These are phyloP conservation scores for Suillus luteus DNA, from an alignment of 768 basidiomycete species.

Conservation along the genomic window DNA sequence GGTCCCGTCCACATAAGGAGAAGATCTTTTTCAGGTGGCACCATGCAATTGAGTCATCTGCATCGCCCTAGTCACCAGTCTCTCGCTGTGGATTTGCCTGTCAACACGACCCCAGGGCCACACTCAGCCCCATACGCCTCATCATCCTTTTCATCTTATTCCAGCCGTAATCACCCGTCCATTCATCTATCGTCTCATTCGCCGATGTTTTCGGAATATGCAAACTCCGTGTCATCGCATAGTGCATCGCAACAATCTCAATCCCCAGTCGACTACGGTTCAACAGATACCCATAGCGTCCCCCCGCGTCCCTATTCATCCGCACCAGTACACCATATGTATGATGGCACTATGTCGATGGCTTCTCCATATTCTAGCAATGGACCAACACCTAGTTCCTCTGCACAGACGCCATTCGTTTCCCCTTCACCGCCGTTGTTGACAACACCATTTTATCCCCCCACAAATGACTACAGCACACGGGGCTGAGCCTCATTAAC, in stretches of 20 bases:
- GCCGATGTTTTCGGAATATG: slow-evolving; percentile 21
- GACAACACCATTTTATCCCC: slow-evolving; percentile 35
- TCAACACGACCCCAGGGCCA: slow-evolving; percentile 15
- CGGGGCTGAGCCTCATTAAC: slow-evolving; percentile 14
- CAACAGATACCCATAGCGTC: slow-evolving; percentile 16
- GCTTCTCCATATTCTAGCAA: slow-evolving; percentile 17
- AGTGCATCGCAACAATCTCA: slow-evolving; percentile 17
- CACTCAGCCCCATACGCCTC: slow-evolving; percentile 15
- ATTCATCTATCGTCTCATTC: slow-evolving; percentile 16
- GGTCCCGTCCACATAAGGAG: slow-evolving; percentile 26
- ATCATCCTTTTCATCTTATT: slow-evolving; percentile 21
- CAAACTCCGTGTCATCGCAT: slow-evolving; percentile 16
- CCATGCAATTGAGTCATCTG: slow-evolving; percentile 13
- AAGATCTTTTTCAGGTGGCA: slow-evolving; percentile 32
- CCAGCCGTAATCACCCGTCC: slow-evolving; percentile 9
- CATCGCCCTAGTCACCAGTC: slow-evolving; percentile 18
- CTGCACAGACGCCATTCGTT: slow-evolving; percentile 17
- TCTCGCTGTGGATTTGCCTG: slow-evolving; percentile 15
- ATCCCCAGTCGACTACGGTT: slow-evolving; percentile 13
- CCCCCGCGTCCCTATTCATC: slow-evolving; percentile 25
- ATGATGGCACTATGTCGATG: slow-evolving; percentile 17
- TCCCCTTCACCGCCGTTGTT: slow-evolving; percentile 30
- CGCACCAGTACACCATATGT: slow-evolving; percentile 20
- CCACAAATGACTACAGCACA: slow-evolving; percentile 13
- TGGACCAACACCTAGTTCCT: slow-evolving; percentile 13